Evolutionary conservation across 2,329 filamentous ascomycete genomes (phyloP), one percentile per base, ranked within the genome.

Genomic region (Alternaria ventricosa): DNA sequence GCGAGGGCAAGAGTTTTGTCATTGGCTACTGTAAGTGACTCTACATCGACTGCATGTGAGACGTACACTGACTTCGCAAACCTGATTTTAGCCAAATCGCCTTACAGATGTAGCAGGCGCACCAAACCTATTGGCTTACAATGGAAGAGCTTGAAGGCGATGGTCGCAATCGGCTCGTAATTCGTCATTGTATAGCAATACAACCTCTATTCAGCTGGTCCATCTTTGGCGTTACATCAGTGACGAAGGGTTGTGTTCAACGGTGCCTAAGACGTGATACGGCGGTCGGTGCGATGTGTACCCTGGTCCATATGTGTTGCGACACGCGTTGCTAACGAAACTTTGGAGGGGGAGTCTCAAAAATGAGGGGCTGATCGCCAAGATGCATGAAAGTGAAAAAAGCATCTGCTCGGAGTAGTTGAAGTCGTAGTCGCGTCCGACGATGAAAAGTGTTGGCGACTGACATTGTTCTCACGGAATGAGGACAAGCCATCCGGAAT

Each of bases 71-170:
- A 41, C 36, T 6, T 41, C n/a, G 36, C n/a, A 18, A 18, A 18
- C 36, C 36, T 18, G 9, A 18, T 6, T 3, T 41, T 41, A 41
- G 36, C 57, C 61, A 10, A 61, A 56, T 5, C 51, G 67, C 36
- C 65, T 78, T 3, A 70, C 61, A 9, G 75, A 75, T 57, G 11
- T 62, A 1, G 65, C 57, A 57, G 69, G 64, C 10, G 67, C 68
- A 6, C 62, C 70, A 5, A 74, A 77, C 47, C 51, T 71, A 18
- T 25, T 76, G 49, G 75, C 71, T 10, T 77, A 71, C 55, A 78
- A 78, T 22, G 75, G 73, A 4, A 70, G 36, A 41, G n/a, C 36
- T 41, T 41, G n/a, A 18, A 41, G 22, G 30, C 20, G 27, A 36
- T 53, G 20, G 30, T 36, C 27, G 8, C 28, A 6, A 20, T 36